Base-by-base conservation (phyloP, 2,329 filamentous ascomycete genomes). In the Trichoderma afroharzianum region DNA sequence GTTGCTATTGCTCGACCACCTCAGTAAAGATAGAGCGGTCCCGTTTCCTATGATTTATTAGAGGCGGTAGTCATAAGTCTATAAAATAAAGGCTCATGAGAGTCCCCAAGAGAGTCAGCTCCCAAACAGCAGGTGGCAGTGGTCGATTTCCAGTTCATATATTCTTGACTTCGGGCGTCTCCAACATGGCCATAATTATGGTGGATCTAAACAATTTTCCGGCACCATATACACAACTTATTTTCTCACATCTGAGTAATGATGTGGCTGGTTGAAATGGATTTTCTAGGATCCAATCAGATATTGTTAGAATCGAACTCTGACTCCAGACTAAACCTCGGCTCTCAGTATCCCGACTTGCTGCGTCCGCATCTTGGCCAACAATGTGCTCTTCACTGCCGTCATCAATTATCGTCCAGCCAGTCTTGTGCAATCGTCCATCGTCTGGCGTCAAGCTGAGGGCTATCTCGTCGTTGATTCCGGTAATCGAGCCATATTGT, bases 341-440 rank as follows among this genome's bases (percentile, higher is more conserved):
- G 2, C 12, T 18, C n/a, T 12, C 30, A 3, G 32, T 39, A n/a
- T 57, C 26, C 11, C 26, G 57, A 21, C 30, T 59, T 3, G 30
- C 57, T 4, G 30, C 9, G 11, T 36, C 32, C 18, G 7, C 50
- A 47, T 64, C 39, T 32, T 12, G 36, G n/a, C 68, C 68, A 62
- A 72, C 53, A 14, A 75, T 74, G 43, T 63, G 69, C 63, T 77
- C 75, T 21, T 77, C 75, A 12, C 61, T 63, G 62, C 75, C 74
- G 21, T 74, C 72, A 28, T 74, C 74, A 18, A 77, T 76, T 1
- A 72, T 73, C 1, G 75, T 76, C 76, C 76, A 76, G 1, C 75
- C 76, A 33, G 69, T 64, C 43, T 69, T 62, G 15, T 53, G 69
- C 4, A 28, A 28, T 24, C 72, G 71, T 28, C 74, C 74, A 24